Evolutionary conservation across 108 stramenopile genomes (phyloP).

Genomic region (Nitzschia inconspicua): DNA sequence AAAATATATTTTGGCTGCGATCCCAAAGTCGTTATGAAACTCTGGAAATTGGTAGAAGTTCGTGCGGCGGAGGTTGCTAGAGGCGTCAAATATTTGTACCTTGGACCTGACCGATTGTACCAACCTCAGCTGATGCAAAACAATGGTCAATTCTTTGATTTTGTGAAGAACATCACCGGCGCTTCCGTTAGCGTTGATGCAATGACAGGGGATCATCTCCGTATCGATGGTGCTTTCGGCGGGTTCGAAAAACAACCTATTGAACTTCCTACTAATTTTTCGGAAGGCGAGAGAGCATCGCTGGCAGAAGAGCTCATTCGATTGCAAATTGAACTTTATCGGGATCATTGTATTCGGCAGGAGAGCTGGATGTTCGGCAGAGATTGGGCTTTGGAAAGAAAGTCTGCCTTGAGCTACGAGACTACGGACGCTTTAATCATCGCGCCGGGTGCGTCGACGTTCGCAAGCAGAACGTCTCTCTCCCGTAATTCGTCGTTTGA

Average conservation of each 20-base stretch:
- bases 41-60: conserved; percentile 54
- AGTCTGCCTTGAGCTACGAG: neutral
- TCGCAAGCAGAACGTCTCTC: neutral
- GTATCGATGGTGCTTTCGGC: conserved; percentile 57
- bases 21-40: conserved; percentile 42
- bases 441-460: neutral
- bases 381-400: conserved; percentile 63
- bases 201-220: conserved; percentile 69
- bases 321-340: conserved; percentile 75
- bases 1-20: conserved; percentile 76
- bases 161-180: conserved; percentile 49
- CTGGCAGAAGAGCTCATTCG: conserved; percentile 71
- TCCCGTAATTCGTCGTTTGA: conserved; percentile 35
- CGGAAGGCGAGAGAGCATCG: conserved; percentile 45
- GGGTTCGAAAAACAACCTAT: neutral
- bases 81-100: conserved; percentile 69
- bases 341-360: conserved; percentile 68
- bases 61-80: conserved; percentile 55
- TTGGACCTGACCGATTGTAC: conserved; percentile 71
- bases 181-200: conserved; percentile 60
- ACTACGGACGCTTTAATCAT: neutral
- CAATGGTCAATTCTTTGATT: conserved; percentile 63
- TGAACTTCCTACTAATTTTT: conserved; percentile 3
- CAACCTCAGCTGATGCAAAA: conserved; percentile 52
- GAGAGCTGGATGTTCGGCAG: conserved; percentile 81